Evolutionary conservation across 306 rosid genomes (phyloP).

Genomic region (Fagus sylvatica): DNA sequence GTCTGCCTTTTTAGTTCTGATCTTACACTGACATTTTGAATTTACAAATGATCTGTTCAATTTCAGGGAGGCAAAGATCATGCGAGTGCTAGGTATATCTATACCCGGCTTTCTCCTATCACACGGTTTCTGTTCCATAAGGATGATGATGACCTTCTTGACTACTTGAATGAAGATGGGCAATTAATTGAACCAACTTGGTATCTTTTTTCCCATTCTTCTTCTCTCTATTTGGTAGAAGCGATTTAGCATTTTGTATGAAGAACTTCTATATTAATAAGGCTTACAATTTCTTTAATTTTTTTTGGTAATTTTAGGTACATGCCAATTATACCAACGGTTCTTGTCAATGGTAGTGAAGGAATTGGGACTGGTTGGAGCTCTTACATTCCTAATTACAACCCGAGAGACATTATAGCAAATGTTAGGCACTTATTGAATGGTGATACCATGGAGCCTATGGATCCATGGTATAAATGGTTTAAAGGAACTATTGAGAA

Average conservation of each 20-base stretch:
- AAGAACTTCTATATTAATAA: not conserved
- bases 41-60: not conserved
- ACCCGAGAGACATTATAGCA: conserved; percentile 81
- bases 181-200: conserved; percentile 80
- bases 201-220: conserved; percentile 34
- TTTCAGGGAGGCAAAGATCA: conserved; percentile 93
- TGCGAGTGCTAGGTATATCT: conserved; percentile 84
- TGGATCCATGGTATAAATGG: conserved; percentile 99
- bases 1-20: not conserved
- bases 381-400: conserved; percentile 85
- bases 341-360: conserved; percentile 95
- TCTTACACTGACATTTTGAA: not conserved
- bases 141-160: conserved; percentile 87
- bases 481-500: conserved; percentile 72
- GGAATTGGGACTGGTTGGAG: conserved; percentile 98
- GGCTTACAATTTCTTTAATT: not conserved
- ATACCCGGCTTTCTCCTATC: conserved; percentile 53
- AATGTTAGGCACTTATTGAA: conserved; percentile 68
- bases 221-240: not conserved
- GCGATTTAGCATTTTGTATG: not conserved
- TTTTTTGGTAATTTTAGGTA: conserved; percentile 48
- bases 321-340: conserved; percentile 77
- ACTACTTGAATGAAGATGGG: conserved; percentile 90
- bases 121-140: conserved; percentile 75
- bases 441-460: conserved; percentile 61